A percentile compares a stretch with the other conserved stretches of the same genome.
phyloP scores from a whole-genome alignment of 177 flowering plant species.

The Vitis hybrid region DNA sequence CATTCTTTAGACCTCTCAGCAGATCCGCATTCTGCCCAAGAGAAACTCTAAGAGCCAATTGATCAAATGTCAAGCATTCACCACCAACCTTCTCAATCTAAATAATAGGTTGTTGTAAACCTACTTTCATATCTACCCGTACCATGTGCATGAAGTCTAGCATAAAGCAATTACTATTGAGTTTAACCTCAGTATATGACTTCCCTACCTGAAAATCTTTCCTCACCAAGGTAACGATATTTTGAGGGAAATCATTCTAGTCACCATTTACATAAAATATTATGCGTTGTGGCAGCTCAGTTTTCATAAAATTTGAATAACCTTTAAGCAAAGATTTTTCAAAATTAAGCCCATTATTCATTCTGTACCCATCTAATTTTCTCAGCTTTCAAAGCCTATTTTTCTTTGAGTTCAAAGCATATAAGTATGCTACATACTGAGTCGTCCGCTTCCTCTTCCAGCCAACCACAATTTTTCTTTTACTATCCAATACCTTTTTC shows the following conservation, averaged over 20 bases:
- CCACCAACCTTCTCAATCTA: slow-evolving; percentile 85
- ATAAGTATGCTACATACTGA: slow-evolving; percentile 20
- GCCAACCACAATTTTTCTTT: slow-evolving; percentile 24
- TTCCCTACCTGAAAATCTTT: slow-evolving; percentile 57
- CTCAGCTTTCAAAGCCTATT: slow-evolving; percentile 42
- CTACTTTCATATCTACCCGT: slow-evolving; percentile 31
- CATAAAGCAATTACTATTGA: slow-evolving; percentile 28
- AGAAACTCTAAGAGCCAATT: slow-evolving; percentile 42
- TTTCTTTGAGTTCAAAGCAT: slow-evolving; percentile 15
- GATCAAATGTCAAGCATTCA: too few species aligned
- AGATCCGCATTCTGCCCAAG: slow-evolving; percentile 7
- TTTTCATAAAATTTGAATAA: slow-evolving; percentile 63
- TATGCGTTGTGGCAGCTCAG: slow-evolving; percentile 55
- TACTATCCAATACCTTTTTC: slow-evolving; percentile 64
- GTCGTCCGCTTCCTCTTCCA: slow-evolving; percentile 49
- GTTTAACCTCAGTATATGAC: slow-evolving; percentile 50
- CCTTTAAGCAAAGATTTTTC: slow-evolving; percentile 41
- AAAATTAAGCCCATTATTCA: slow-evolving; percentile 17
- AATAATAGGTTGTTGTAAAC: slow-evolving; percentile 61
- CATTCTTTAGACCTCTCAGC: too few species aligned
- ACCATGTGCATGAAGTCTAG: too few species aligned
- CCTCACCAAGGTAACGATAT: slow-evolving; percentile 36
- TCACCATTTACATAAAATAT: slow-evolving; percentile 59
- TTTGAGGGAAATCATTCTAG: slow-evolving; percentile 69
- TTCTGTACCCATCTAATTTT: slow-evolving; percentile 39